A percentile compares a stretch with the other conserved stretches of the same genome.
phyloP scores from a whole-genome alignment of 805 yeast species.

The Ogataea polymorpha region DNA sequence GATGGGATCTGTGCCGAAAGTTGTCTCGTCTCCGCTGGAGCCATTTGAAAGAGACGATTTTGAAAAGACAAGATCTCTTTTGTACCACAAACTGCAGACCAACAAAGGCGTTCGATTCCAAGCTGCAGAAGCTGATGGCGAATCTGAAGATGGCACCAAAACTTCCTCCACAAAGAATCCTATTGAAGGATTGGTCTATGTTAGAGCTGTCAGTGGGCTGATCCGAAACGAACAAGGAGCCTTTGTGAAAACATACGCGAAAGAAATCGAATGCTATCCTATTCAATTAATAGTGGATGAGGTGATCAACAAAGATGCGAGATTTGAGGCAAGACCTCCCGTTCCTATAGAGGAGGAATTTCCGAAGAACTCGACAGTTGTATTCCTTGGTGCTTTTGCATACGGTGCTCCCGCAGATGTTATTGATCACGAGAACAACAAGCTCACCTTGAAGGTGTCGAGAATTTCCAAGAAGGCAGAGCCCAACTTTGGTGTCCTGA shows the following conservation, averaged over 20 bases:
- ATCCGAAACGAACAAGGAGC: constrained; percentile 71
- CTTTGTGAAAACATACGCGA: constrained; percentile 64
- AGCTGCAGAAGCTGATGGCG: constrained; percentile 8
- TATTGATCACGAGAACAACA: constrained; percentile 48
- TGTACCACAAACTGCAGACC: constrained; percentile 43
- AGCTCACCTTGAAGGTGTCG: constrained; percentile 51
- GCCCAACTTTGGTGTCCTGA: constrained; percentile 60
- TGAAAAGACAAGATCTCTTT: constrained; percentile 37
- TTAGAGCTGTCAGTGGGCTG: constrained; percentile 75
- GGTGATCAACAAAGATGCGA: constrained; percentile 67
- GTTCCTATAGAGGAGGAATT: constrained; percentile 77
- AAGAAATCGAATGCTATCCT: constrained; percentile 59
- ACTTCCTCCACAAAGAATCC: constrained; percentile 16
- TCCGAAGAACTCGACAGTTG: constrained; percentile 67
- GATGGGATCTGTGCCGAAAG: constrained; percentile 25
- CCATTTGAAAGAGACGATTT: constrained; percentile 48
- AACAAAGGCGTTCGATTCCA: constrained; percentile 48
- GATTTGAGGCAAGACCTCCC: constrained; percentile 72
- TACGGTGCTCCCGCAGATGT: constrained; percentile 79
- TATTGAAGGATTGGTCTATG: constrained; percentile 60
- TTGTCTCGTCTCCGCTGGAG: constrained; percentile 39
- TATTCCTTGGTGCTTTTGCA: constrained; percentile 81
- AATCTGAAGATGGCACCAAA: neutral
- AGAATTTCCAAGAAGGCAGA: constrained; percentile 48
- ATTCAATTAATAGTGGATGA: constrained; percentile 74